Evolutionary conservation across 345 rosid species (phyloP), one percentile per base, ranked within the genome.

Genomic region (Eucalyptus cloeziana): DNA sequence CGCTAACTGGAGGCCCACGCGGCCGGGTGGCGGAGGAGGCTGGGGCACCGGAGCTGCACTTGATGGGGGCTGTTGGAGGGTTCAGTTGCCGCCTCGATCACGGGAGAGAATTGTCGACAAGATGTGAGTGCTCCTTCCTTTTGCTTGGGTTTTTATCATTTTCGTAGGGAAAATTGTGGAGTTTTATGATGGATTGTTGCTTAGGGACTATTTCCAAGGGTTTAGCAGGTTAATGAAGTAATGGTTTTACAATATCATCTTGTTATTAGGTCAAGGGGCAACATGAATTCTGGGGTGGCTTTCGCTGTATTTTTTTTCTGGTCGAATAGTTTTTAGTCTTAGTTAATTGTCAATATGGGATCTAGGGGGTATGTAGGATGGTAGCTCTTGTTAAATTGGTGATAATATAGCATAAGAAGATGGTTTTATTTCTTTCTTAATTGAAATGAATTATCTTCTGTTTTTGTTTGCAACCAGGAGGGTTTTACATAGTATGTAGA

Each of bases 1-100:
- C 44, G 90, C 88, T 87, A 91, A 92, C 85, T 90, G 95, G 94
- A 91, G 94, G 88, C 90, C 94, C 56, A 89, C 87, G 67, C 89
- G 92, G 80, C 91, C 91, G 17, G 94, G 88, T 27, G 94, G 88
- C 12, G 93, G 92, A 69, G 88, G 88, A 33, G 90, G 88, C 51
- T 86, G 89, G 8, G 45, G 33, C 10, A 86, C 24, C n/a, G 95
- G 92, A 87, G 85, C 92, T n/a, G 58, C 89, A 43, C 87, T 93
- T 90, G 93, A 94, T 22, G 60, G 92, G 24, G 92, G 91, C 89
- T 95, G 96, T 86, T 94, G 99, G 98, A 96, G 94, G 96, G 89
- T 90, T 79, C 94, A 94, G 37, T 86, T 92, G 93, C 93, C 51
- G 45, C 87, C 89, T 17, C 92, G 93, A 45, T 64, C 95, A 6